Evolutionary conservation across 2,329 filamentous ascomycete genomes (phyloP).

Genomic region (Cordyceps fumosorosea): DNA sequence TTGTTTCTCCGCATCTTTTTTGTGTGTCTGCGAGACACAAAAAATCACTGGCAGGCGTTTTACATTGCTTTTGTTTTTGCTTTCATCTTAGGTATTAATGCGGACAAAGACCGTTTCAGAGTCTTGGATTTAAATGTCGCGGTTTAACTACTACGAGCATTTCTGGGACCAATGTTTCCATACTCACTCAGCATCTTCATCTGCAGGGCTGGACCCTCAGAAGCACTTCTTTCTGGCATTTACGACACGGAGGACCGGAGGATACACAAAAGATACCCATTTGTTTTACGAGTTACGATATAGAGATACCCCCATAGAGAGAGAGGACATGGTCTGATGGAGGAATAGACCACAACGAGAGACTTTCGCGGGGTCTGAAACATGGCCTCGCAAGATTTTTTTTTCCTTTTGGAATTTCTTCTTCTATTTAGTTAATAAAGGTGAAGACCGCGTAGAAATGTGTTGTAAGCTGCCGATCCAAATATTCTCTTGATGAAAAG

Average conservation of each 20-base stretch:
- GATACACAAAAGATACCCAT: conserved; percentile 9
- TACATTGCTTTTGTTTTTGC: conserved; percentile 1
- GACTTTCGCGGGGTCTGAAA: conserved; percentile 9
- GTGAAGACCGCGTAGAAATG: conserved; percentile 9
- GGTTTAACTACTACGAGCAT: conserved; percentile 13
- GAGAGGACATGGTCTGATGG: conserved; percentile 8
- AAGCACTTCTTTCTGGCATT: neutral
- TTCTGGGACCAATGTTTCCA: conserved; percentile 8
- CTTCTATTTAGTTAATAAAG: conserved; percentile 14
- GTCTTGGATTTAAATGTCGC: conserved; percentile 14
- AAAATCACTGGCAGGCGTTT: conserved; percentile 12
- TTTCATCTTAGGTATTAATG: conserved; percentile 14
- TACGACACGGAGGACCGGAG: conserved; percentile 2
- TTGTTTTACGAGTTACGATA: conserved; percentile 10
- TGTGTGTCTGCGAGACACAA: conserved; percentile 1
- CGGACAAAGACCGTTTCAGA: conserved; percentile 12
- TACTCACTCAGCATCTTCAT: conserved; percentile 6
- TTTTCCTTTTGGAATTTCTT: conserved; percentile 5
- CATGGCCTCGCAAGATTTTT: conserved; percentile 10
- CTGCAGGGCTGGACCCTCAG: conserved; percentile 8
- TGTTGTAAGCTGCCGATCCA: neutral
- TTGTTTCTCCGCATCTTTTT: neutral
- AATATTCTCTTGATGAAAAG: neutral
- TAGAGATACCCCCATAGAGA: conserved; percentile 12
- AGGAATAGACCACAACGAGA: conserved; percentile 10